Evolutionary conservation across 2,329 filamentous ascomycete species (phyloP), one percentile per base, ranked within the genome.

Genomic region (Fusarium sp.): DNA sequence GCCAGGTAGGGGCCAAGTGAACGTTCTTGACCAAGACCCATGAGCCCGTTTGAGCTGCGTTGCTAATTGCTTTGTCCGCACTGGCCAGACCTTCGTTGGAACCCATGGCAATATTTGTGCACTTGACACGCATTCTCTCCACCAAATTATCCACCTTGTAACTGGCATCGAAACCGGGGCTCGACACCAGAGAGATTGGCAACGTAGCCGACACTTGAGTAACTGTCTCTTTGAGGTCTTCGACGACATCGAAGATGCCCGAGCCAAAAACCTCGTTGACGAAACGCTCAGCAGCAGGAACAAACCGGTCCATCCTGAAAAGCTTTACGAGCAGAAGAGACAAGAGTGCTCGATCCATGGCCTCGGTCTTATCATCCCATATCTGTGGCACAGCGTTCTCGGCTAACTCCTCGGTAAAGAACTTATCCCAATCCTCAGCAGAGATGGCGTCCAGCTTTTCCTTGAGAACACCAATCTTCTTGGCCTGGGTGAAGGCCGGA

Each of bases 21-120:
- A 99, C 96, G 85, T 99, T 99, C 89, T 99, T 99, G 87, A 99
- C 91, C 69, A 99, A 88, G 15, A 99, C 97, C 96, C 96, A 99
- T 31, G 91, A 94, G 74, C 96, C 96, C 21, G 92, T 93, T 63
- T 97, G 94, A 10, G 96, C 95, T 15, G 96, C 96, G 77, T 94
- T 94, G 82, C 90, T 93, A 79, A 99, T 94, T 35, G 97, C 96
- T 83, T 97, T 97, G 86, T 99, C 96, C 23, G 96, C 96, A 70
- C 91, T 96, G 64, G 95, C 91, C 23, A 97, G 86, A 80, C 94
- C 94, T 86, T 99, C 96, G 78, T 97, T 97, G 49, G 96, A 98
- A 79, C 96, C 96, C 96, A 99, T 99, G 77, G 97, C 97, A 79
- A 99, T 98, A 82, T 98, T 98, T 66, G 94, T 95, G 84, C 96